These are phyloP conservation scores for Arthrinium puccinioides DNA, from an alignment of 2,329 filamentous ascomycete species.

Conservation along the genomic window DNA sequence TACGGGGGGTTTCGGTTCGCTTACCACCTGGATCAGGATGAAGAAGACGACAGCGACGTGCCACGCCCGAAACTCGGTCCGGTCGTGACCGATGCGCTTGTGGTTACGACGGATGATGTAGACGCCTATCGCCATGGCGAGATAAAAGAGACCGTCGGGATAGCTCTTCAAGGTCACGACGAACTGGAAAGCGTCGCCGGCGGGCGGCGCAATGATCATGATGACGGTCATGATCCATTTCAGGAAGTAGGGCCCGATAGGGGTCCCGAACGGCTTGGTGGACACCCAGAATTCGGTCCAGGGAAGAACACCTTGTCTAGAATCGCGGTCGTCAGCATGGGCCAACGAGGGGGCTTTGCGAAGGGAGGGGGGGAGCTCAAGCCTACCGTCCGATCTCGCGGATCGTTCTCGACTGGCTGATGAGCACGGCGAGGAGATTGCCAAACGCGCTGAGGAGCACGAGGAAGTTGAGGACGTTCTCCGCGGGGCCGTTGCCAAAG, in stretches of 20 bases:
- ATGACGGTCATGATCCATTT: slow-evolving; percentile 49
- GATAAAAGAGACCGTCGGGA: slow-evolving; percentile 49
- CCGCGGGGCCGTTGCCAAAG: slow-evolving; percentile 41
- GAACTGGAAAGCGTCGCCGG: slow-evolving; percentile 59
- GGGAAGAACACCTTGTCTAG: slow-evolving; percentile 52
- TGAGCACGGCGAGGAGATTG: slow-evolving; percentile 46
- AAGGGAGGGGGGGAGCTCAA: not conserved
- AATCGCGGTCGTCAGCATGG: not conserved
- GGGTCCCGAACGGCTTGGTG: slow-evolving; percentile 56
- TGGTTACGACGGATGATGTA: slow-evolving; percentile 43
- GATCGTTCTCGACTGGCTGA: slow-evolving; percentile 49
- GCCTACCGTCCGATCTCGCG: slow-evolving; percentile 49
- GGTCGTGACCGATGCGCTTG: slow-evolving; percentile 37
- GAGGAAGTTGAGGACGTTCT: slow-evolving; percentile 47
- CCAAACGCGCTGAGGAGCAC: slow-evolving; percentile 52
- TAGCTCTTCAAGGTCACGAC: slow-evolving; percentile 53
- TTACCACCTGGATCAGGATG: slow-evolving; percentile 49
- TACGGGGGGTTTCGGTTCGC: too few relatives aligned
- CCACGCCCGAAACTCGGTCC: slow-evolving; percentile 52
- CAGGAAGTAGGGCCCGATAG: slow-evolving; percentile 48
- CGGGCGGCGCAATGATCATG: slow-evolving; percentile 54
- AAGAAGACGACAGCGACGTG: slow-evolving; percentile 50
- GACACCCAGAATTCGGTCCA: slow-evolving; percentile 53
- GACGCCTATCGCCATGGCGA: slow-evolving; percentile 49
- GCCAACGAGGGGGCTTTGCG: not conserved